Evolutionary conservation across 2,329 filamentous ascomycete genomes (phyloP).

Genomic region (Phyllosticta citriasiana): DNA sequence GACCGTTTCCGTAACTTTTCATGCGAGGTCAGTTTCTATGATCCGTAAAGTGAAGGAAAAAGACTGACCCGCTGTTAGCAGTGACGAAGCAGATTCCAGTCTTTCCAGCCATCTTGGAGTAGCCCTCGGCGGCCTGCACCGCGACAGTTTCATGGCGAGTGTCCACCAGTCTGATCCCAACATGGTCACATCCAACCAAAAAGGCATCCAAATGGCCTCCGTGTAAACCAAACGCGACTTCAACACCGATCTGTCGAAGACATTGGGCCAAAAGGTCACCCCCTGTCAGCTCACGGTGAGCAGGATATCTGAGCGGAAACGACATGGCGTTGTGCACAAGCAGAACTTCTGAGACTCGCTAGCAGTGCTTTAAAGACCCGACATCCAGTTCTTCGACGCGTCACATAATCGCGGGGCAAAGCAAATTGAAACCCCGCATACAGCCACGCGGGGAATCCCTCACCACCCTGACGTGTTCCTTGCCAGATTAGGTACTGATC

Average conservation of each 20-base stretch:
- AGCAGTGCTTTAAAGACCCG: neutral
- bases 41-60: neutral
- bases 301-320: slow-evolving; percentile 14
- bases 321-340: neutral
- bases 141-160: slow-evolving; percentile 40
- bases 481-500: neutral
- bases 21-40: neutral
- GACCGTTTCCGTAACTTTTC: slow-evolving; percentile 34
- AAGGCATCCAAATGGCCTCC: slow-evolving; percentile 41
- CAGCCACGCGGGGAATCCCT: neutral
- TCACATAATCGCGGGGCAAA: neutral
- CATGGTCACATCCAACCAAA: slow-evolving; percentile 32
- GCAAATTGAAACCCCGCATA: neutral
- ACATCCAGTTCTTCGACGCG: too few species aligned
- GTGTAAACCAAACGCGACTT: slow-evolving; percentile 38
- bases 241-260: slow-evolving; percentile 31
- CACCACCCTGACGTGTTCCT: neutral
- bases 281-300: slow-evolving; percentile 32
- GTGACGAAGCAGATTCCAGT: slow-evolving; percentile 39
- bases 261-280: slow-evolving; percentile 39
- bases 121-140: slow-evolving; percentile 39
- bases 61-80: slow-evolving; percentile 36
- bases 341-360: neutral
- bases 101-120: slow-evolving; percentile 35
- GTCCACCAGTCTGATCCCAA: slow-evolving; percentile 35